A percentile compares a stretch with the other conserved stretches of the same genome.
phyloP scores from a whole-genome alignment of 225 moss, liverwort and hornwort species.

The Antitrichia curtipendula region DNA sequence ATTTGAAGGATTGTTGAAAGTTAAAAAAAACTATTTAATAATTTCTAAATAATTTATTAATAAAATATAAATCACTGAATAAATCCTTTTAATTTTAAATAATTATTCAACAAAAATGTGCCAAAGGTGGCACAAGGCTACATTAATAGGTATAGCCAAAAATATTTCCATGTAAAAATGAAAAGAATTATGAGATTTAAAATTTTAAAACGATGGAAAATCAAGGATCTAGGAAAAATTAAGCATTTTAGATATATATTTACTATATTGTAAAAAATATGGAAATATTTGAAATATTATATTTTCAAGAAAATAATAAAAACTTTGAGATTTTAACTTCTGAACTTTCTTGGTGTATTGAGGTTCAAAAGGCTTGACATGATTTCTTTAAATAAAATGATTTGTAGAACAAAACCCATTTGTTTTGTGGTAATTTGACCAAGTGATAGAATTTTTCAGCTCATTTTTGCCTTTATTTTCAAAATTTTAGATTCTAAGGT shows the following conservation, averaged over 20 bases:
- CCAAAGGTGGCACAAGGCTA: too few relatives aligned
- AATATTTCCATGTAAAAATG: not conserved
- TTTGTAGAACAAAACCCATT: too few relatives aligned
- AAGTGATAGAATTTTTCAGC: not conserved
- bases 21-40: too few relatives aligned
- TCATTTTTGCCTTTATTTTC: not conserved
- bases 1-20: too few relatives aligned
- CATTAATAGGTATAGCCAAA: not conserved
- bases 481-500: not conserved
- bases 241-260: not conserved
- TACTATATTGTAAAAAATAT: not conserved
- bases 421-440: too few relatives aligned
- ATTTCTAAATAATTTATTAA: too few relatives aligned
- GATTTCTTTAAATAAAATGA: not conserved
- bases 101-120: too few relatives aligned
- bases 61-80: too few relatives aligned
- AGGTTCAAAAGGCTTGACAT: not conserved
- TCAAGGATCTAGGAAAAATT: not conserved
- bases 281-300: not conserved
- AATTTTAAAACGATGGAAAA: not conserved
- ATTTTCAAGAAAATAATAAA: not conserved
- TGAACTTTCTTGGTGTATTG: not conserved
- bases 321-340: not conserved
- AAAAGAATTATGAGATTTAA: not conserved
- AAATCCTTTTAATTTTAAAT: too few relatives aligned